Evolutionary conservation across 306 rosid species (phyloP).

Genomic region (Crataegus laevigata): DNA sequence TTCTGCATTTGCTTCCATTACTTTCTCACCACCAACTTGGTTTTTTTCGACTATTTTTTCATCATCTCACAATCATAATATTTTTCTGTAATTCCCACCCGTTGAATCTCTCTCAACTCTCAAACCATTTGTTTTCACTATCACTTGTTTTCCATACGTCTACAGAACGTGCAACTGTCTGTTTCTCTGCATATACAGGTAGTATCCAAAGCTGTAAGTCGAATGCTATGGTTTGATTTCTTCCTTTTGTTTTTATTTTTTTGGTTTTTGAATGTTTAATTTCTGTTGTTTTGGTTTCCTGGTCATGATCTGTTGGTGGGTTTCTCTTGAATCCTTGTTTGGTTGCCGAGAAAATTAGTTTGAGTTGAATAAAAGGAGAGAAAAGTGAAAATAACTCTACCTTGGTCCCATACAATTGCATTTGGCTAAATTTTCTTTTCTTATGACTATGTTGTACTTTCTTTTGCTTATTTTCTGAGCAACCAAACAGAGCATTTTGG

Average conservation of each 20-base stretch:
- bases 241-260: slow-evolving; percentile 17
- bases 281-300: slow-evolving; percentile 11
- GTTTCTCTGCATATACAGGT: slow-evolving; percentile 32
- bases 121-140: not conserved
- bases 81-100: not conserved
- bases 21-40: not conserved
- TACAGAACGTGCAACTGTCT: slow-evolving; percentile 13
- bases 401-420: slow-evolving; percentile 1
- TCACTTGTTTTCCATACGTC: slow-evolving; percentile 4
- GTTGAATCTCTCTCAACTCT: slow-evolving; percentile 23
- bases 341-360: slow-evolving; percentile 19
- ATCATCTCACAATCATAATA: not conserved
- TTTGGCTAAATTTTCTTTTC: not conserved
- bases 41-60: not conserved
- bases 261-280: slow-evolving; percentile 5
- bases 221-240: slow-evolving; percentile 1
- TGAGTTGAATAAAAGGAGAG: slow-evolving; percentile 16
- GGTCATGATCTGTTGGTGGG: slow-evolving; percentile 10
- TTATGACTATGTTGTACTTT: not conserved
- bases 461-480: not conserved
- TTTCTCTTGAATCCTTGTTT: slow-evolving; percentile 17
- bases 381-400: slow-evolving; percentile 11
- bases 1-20: not conserved
- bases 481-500: slow-evolving; percentile 2
- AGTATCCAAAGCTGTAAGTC: slow-evolving; percentile 9